Evolutionary conservation across 164 flowering plant genomes (phyloP), one percentile per base, ranked within the genome.

Genomic region (Aristolochia fimbriata): DNA sequence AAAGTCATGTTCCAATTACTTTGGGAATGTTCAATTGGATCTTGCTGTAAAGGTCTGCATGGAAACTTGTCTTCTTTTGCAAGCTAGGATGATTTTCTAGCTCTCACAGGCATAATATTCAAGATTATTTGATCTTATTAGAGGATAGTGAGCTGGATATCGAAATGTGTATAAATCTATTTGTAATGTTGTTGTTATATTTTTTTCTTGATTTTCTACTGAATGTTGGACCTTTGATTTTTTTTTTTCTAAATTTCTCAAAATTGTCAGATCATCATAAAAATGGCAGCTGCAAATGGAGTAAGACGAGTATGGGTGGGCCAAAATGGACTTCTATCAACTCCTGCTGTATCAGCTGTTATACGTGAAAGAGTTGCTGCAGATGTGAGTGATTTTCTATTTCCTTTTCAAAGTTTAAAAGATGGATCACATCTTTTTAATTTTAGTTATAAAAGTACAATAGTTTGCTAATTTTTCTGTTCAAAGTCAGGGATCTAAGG

Each of bases 311-410:
- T 91, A 47, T 94, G 99, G 96, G 80, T 91, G 58, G 97, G 97
- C 67, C 90, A 85, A 64, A 80, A 94, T 69, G 91, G 91, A 20
- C 68, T 91, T 68, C 78, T 94, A 41, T 91, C 99, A 47, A 94
- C 99, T 51, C 99, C 99, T 71, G 97, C 97, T 61, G 99, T 94
- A 57, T 94, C 99, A 47, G 91, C 88, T 75, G 96, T 91, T 51
- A 85, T 94, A 51, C 91, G 97, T 53, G 96, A 85, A 75, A 77
- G 97, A 79, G 82, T 80, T 76, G 99, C 86, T 22, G 71, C 75
- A 47, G 95, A 94, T 81, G 97, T 94, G 71, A 61, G 88, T 67
- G 37, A 47, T 9, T 9, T 24, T 55, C 21, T 49, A 22, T 37
- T 37, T 37, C 43, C 4, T 37, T 37, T 37, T 31, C 31, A 11